A percentile compares a stretch with the other conserved stretches of the same genome.
Evolutionary conservation across 2,329 filamentous ascomycete species (phyloP).

Genomic region (Venturiaceae sp.): DNA sequence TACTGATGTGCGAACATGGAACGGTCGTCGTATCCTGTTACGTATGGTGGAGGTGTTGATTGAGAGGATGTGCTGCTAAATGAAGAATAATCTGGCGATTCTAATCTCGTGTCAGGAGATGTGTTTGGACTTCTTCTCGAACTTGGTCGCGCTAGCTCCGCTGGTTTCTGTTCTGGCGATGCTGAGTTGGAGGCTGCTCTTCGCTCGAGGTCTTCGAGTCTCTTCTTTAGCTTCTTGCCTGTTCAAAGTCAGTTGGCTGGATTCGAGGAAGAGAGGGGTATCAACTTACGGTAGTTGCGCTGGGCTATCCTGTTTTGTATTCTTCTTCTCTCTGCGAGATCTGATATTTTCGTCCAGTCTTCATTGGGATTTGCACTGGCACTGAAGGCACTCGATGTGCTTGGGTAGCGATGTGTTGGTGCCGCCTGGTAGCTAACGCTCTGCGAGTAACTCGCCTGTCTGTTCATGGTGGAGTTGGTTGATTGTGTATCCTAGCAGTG

Average conservation of each 20-base stretch:
- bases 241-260: conserved; percentile 15
- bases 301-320: conserved; percentile 98
- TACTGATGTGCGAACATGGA: conserved; percentile 57
- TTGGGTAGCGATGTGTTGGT: conserved; percentile 55
- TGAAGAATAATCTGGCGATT: not conserved
- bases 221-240: conserved; percentile 91
- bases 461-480: conserved; percentile 25
- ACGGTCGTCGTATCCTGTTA: conserved; percentile 52
- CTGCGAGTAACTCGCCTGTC: conserved; percentile 29
- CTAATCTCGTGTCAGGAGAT: not conserved
- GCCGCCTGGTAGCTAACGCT: conserved; percentile 28
- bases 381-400: conserved; percentile 90
- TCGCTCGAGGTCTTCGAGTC: conserved; percentile 75
- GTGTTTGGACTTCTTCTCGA: not conserved
- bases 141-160: conserved; percentile 35
- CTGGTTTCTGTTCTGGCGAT: conserved; percentile 49
- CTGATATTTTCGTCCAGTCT: conserved; percentile 98
- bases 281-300: conserved; percentile 79
- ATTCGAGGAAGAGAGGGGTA: not conserved
- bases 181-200: conserved; percentile 56
- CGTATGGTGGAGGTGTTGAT: conserved; percentile 45
- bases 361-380: conserved; percentile 91
- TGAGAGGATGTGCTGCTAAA: conserved; percentile 3
- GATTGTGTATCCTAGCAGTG: not conserved
- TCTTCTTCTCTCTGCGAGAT: conserved; percentile 83